Conservation (phyloP, 352 stramenopile species). For the Peronospora farinosa region DNA sequence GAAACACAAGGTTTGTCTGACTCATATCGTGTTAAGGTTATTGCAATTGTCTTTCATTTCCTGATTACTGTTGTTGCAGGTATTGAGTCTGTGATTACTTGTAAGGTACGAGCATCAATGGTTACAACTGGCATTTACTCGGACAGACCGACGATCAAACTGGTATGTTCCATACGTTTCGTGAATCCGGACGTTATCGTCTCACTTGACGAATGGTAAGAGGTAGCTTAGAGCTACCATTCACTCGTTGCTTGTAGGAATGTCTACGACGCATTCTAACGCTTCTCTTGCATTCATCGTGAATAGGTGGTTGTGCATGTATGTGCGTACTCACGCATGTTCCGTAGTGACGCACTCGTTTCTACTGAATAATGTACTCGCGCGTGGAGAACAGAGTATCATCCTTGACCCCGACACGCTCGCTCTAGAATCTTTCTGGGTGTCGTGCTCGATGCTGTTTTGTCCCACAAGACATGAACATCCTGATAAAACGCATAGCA, state of each 20-base stretch:
- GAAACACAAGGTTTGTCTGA: slow-evolving; percentile 18
- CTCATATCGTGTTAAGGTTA: neutral
- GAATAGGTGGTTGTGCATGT: slow-evolving; percentile 30
- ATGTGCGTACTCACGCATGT: slow-evolving; percentile 28
- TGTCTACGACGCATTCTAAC: slow-evolving; percentile 1
- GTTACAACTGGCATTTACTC: slow-evolving; percentile 19
- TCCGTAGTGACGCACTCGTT: slow-evolving; percentile 34
- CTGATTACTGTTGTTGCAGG: slow-evolving; percentile 19
- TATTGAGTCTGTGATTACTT: slow-evolving; percentile 21
- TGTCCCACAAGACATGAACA: slow-evolving; percentile 9
- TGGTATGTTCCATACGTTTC: slow-evolving; percentile 22
- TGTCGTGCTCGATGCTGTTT: slow-evolving; percentile 43
- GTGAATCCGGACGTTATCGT: slow-evolving; percentile 14
- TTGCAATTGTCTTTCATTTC: slow-evolving; percentile 1
- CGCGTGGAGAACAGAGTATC: slow-evolving; percentile 19
- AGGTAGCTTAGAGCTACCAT: neutral
- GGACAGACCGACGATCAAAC: slow-evolving; percentile 19
- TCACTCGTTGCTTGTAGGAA: slow-evolving; percentile 1
- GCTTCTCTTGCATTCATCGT: slow-evolving; percentile 2
- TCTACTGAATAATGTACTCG: slow-evolving; percentile 19
- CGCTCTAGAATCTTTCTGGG: slow-evolving; percentile 18
- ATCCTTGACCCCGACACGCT: slow-evolving; percentile 29
- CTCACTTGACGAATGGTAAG: slow-evolving; percentile 27
- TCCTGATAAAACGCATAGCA: neutral
- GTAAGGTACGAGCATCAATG: slow-evolving; percentile 14